A percentile compares a stretch with the other conserved stretches of the same genome.
These are phyloP conservation scores for Globisporangium abappressorium DNA, from an alignment of 352 stramenopile species.

Conservation along the genomic window DNA sequence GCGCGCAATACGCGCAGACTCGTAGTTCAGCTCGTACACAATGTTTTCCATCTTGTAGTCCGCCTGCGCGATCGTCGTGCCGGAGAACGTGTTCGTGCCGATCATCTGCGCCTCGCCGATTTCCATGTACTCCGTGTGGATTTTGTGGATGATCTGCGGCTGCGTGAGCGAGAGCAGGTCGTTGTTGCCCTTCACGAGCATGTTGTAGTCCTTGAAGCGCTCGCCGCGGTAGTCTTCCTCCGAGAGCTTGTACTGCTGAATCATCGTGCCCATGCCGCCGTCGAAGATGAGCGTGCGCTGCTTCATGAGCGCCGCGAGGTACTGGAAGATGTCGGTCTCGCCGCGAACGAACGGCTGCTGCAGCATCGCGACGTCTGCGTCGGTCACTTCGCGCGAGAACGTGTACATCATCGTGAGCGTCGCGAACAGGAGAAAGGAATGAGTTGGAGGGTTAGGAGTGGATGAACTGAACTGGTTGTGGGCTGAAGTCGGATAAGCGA, in stretches of 20 bases:
- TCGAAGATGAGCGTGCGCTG: slow-evolving; percentile 93
- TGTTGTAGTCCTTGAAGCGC: slow-evolving; percentile 89
- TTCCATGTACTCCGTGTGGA: slow-evolving; percentile 95
- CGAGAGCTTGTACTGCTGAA: slow-evolving; percentile 90
- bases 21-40: slow-evolving; percentile 96
- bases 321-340: slow-evolving; percentile 74
- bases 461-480: not conserved
- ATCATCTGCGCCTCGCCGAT: slow-evolving; percentile 92
- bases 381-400: slow-evolving; percentile 26
- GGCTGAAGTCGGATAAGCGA: not conserved
- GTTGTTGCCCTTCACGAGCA: slow-evolving; percentile 97
- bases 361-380: slow-evolving; percentile 44
- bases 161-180: slow-evolving; percentile 95
- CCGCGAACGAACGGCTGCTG: slow-evolving; percentile 59
- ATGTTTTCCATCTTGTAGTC: slow-evolving; percentile 97
- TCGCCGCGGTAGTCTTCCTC: slow-evolving; percentile 96
- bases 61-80: slow-evolving; percentile 94
- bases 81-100: slow-evolving; percentile 97
- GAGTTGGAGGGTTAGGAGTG: not conserved
- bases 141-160: slow-evolving; percentile 93
- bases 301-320: slow-evolving; percentile 72
- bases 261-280: slow-evolving; percentile 98
- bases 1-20: slow-evolving; percentile 88
- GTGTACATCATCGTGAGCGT: slow-evolving; percentile 13
- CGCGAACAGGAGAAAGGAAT: not conserved